Evolutionary conservation across 805 yeast genomes (phyloP).

Genomic region (Saccharomycopsis sp.): DNA sequence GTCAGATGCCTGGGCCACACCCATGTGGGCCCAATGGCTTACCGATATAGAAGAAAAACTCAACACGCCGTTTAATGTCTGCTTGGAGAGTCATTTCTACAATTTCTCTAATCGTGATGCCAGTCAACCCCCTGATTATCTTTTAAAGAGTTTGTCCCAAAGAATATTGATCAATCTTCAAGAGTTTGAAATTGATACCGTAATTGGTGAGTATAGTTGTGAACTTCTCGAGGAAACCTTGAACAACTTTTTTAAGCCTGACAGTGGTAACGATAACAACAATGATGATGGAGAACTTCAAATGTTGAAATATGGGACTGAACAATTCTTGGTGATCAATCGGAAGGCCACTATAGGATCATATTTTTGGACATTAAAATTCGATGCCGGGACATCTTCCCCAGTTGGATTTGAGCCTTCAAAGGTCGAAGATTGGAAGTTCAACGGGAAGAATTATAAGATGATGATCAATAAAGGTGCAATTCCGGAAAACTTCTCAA

Average conservation of each 20-base stretch:
- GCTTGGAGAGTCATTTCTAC: conserved; percentile 79
- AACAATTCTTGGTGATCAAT: conserved; percentile 41
- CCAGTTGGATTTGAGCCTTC: conserved; percentile 27
- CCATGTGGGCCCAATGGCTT: conserved; percentile 66
- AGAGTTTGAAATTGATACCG: conserved; percentile 49
- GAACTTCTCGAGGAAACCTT: conserved; percentile 73
- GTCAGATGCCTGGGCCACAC: conserved; percentile 92
- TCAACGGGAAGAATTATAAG: conserved; percentile 90
- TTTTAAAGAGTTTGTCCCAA: conserved; percentile 47
- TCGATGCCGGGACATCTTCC: conserved; percentile 49
- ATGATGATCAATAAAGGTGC: conserved; percentile 65
- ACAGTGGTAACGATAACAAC: neutral
- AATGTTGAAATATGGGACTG: conserved; percentile 54
- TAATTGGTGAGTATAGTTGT: conserved; percentile 88
- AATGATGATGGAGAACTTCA: conserved; percentile 41
- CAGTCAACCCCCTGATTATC: conserved; percentile 52
- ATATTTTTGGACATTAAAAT: conserved; percentile 87
- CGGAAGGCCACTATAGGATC: conserved; percentile 57
- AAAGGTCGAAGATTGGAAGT: neutral
- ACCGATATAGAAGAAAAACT: conserved; percentile 34
- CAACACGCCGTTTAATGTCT: conserved; percentile 44
- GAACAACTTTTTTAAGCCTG: conserved; percentile 37
- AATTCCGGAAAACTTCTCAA: conserved; percentile 31
- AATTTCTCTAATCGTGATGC: conserved; percentile 77
- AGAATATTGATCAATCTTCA: conserved; percentile 45